A percentile compares a stretch with the other conserved stretches of the same genome.
phyloP scores from a whole-genome alignment of 352 stramenopile species.

The Phytophthora ramorum region DNA sequence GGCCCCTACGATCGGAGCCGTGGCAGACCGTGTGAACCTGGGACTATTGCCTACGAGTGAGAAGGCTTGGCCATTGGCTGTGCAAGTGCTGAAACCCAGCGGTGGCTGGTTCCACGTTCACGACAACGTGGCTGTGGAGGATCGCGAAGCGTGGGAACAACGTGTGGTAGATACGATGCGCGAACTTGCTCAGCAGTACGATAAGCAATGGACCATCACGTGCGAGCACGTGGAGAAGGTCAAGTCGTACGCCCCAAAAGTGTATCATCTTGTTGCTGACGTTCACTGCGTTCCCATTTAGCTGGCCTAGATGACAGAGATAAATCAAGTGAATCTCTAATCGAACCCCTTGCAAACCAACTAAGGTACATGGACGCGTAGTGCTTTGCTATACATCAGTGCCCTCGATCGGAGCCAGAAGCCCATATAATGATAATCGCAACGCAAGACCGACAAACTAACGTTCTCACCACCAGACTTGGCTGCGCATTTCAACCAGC shows the following conservation, averaged over 20 bases:
- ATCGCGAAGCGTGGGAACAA: conserved; percentile 83
- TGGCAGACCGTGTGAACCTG: conserved; percentile 95
- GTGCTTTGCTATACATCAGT: too few relatives aligned
- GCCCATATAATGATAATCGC: too few relatives aligned
- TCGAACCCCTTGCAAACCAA: too few relatives aligned
- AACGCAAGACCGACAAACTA: too few relatives aligned
- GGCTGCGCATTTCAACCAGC: too few relatives aligned
- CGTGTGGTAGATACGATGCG: conserved; percentile 62
- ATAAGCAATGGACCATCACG: conserved; percentile 76
- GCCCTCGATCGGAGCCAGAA: too few relatives aligned
- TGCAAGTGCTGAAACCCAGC: conserved; percentile 88
- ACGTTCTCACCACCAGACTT: too few relatives aligned
- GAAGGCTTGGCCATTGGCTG: conserved; percentile 93
- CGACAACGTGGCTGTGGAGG: conserved; percentile 92
- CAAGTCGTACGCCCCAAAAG: conserved; percentile 93
- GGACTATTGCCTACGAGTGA: conserved; percentile 95
- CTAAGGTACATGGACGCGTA: too few relatives aligned
- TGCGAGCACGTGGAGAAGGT: conserved; percentile 91
- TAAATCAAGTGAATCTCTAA: too few relatives aligned
- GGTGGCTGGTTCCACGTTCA: conserved; percentile 97
- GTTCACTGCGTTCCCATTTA: conserved; percentile 53
- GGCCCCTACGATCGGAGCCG: conserved; percentile 66
- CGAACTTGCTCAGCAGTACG: conserved; percentile 49
- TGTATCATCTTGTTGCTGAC: conserved; percentile 92
- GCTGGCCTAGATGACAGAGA: background rate